These are phyloP conservation scores for Tagetes patula DNA, from an alignment of 129 eudicot species.

Conservation along the genomic window DNA sequence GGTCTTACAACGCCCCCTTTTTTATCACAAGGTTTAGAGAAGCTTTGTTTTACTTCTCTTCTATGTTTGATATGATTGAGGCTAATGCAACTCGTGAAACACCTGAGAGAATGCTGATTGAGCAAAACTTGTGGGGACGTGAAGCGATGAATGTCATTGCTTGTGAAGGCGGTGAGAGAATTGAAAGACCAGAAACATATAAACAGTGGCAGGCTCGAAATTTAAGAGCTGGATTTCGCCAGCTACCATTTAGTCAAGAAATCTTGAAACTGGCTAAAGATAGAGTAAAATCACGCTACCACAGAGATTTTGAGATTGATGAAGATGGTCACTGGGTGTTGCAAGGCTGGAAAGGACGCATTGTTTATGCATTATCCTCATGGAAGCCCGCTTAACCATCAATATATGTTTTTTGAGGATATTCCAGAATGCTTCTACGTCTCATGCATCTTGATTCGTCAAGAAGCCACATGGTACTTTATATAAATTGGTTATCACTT, in stretches of 20 bases:
- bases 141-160: slow-evolving; percentile 86
- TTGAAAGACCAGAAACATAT: slow-evolving; percentile 79
- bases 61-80: slow-evolving; percentile 81
- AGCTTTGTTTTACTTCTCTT: slow-evolving; percentile 73
- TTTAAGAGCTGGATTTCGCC: slow-evolving; percentile 59
- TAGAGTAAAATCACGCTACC: slow-evolving; percentile 50
- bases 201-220: slow-evolving; percentile 80
- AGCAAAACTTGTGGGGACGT: slow-evolving; percentile 58
- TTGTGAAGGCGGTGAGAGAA: slow-evolving; percentile 83
- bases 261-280: slow-evolving; percentile 57
- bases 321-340: slow-evolving; percentile 79
- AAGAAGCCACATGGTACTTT: slow-evolving; percentile 24
- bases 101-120: slow-evolving; percentile 59
- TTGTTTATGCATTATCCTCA: slow-evolving; percentile 50
- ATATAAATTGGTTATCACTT: neutral
- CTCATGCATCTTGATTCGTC: slow-evolving; percentile 17
- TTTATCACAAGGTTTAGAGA: slow-evolving; percentile 73
- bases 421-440: neutral
- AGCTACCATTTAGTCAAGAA: slow-evolving; percentile 56
- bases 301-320: slow-evolving; percentile 66
- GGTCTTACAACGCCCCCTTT: slow-evolving; percentile 72
- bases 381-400: slow-evolving; percentile 47
- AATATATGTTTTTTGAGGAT: slow-evolving; percentile 4
- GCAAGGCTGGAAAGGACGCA: slow-evolving; percentile 90
- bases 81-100: slow-evolving; percentile 56